Base-by-base conservation (phyloP, 495 filamentous ascomycete genomes). In the Mytilinidion resinicola region DNA sequence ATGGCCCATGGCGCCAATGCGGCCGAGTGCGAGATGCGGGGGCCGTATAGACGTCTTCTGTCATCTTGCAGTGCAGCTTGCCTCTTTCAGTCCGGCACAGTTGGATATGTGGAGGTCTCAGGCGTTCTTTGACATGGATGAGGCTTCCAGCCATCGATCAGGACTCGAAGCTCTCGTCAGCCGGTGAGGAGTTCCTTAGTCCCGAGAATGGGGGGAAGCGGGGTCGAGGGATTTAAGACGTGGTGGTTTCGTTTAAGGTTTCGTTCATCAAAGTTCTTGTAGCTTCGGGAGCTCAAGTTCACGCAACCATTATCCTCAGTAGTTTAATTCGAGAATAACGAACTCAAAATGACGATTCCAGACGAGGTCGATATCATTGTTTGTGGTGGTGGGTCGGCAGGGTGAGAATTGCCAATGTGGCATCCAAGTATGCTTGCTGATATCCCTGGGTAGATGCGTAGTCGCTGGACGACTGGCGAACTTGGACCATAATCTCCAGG, bases 381-480 rank as follows among this genome's bases (percentile, higher is more conserved):
- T 55, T 86, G 84, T 66, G 88, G 88, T 62, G 88, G 88, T 53
- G 70, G 71, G 50, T 70, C 68, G 49, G 69, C 68, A 55, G 71
- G 71, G 64, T 70, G 59, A 14, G 62, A 41, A 8, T 5, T 21
- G 37, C 9, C 21, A 9, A 15, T 57, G 14, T n/a, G 20, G 21
- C 12, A 33, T 43, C 25, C 53, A 17, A 12, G 4, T 3, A 30
- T 30, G 25, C 25, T 30, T 30, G 25, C 25, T 30, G 25, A 30
- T 30, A 30, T 30, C 25, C 6, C 25, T 6, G 25, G 25, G 10
- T 25, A 65, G 70, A 19, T 74, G 72, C 53, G 88, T 91, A 38
- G 84, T 89, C 59, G 88, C 87, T 44, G 88, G 88, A 60, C 80
- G 86, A 57, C 78, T 92, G 66, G 88, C 87, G 42, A 90, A 90